Conservation (phyloP, 202 grass and related monocot genomes). For the Alloteropsis angusta region DNA sequence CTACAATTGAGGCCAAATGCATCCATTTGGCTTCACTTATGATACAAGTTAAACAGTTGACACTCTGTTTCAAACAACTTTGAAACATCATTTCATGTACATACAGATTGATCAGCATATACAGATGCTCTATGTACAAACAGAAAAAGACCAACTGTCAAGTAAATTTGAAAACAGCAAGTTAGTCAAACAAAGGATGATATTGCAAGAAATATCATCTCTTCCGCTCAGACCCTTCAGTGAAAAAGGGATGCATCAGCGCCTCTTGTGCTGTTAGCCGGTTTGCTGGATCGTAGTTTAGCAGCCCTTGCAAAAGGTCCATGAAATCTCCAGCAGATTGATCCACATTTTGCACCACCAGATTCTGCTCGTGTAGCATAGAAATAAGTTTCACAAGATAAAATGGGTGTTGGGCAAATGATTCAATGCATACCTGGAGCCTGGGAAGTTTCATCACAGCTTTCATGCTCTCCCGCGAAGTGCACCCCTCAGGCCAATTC, state of each 20-base stretch:
- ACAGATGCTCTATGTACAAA: not conserved
- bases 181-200: not conserved
- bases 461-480: conserved; percentile 80
- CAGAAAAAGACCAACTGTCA: not conserved
- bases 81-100: not conserved
- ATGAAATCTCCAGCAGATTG: conserved; percentile 69
- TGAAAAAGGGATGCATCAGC: conserved; percentile 68
- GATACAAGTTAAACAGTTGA: not conserved
- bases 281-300: conserved; percentile 62
- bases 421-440: conserved; percentile 37
- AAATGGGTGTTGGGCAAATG: not conserved
- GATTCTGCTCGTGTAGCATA: conserved; percentile 36
- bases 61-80: not conserved
- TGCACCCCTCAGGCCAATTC: conserved; percentile 83
- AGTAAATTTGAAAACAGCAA: not conserved
- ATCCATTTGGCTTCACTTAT: not conserved
- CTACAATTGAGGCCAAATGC: too few relatives aligned
- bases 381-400: not conserved
- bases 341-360: conserved; percentile 73
- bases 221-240: conserved; percentile 5
- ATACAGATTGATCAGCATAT: not conserved
- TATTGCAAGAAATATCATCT: not conserved
- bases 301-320: conserved; percentile 61
- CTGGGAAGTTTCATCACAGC: conserved; percentile 61
- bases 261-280: conserved; percentile 58